Evolutionary conservation across 2,329 filamentous ascomycete species (phyloP).

Genomic region (Penicillium sp.): DNA sequence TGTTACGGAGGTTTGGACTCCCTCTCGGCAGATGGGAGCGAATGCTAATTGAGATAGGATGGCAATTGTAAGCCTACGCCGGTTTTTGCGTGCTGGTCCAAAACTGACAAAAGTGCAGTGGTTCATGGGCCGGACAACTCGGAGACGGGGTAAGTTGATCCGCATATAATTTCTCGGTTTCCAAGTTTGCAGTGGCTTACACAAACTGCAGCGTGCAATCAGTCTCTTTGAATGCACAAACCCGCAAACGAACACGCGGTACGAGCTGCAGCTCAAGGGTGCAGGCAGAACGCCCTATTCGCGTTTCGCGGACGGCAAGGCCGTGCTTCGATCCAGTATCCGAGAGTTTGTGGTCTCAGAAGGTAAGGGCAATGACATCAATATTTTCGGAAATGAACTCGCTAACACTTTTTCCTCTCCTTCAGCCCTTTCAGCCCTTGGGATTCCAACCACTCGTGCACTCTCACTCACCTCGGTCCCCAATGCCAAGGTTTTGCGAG

Average conservation of each 20-base stretch:
- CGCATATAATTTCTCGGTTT: background rate
- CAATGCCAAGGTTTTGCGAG: constrained; percentile 71
- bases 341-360: constrained; percentile 93
- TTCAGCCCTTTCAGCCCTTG: constrained; percentile 71
- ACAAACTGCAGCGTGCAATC: constrained; percentile 65
- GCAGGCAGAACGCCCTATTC: constrained; percentile 93
- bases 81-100: background rate
- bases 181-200: constrained; percentile 3
- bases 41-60: constrained; percentile 35
- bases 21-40: constrained; percentile 37
- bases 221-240: constrained; percentile 90
- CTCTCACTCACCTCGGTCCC: constrained; percentile 79
- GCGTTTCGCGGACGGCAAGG: constrained; percentile 93
- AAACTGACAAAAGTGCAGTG: constrained; percentile 53
- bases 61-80: constrained; percentile 49
- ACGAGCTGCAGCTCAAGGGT: constrained; percentile 93
- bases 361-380: constrained; percentile 44
- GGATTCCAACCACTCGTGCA: constrained; percentile 84
- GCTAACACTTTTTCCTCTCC: background rate
- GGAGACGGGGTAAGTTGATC: constrained; percentile 68
- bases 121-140: constrained; percentile 92
- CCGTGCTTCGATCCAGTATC: constrained; percentile 88
- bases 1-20: constrained; percentile 80
- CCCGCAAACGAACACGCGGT: constrained; percentile 68
- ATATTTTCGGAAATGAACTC: background rate